Evolutionary conservation across 148 eudicot species (phyloP).

Genomic region (Vaccinium macrocarpon): DNA sequence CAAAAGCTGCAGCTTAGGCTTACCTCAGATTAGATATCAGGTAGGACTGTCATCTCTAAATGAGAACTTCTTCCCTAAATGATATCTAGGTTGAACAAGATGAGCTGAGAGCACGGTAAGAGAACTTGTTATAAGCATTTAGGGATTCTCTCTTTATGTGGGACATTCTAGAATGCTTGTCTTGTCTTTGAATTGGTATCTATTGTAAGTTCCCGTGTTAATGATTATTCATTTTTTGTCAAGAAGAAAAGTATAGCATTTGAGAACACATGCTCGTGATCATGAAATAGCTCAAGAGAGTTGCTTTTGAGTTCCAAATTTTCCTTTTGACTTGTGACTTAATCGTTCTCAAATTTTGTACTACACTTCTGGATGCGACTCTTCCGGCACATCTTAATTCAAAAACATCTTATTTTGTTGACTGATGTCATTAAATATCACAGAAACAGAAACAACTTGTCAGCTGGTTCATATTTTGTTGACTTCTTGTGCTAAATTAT

Average conservation of each 20-base stretch:
- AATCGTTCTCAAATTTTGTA: no score
- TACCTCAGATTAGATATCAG: no score
- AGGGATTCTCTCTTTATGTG: not conserved
- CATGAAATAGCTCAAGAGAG: not conserved
- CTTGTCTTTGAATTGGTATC: not conserved
- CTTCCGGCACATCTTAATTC: not conserved
- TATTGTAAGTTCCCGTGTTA: not conserved
- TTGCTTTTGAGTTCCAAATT: not conserved
- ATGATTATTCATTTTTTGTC: not conserved
- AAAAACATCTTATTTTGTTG: no score
- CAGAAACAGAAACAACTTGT: not conserved
- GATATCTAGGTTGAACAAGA: slow-evolving; percentile 35
- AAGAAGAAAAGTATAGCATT: not conserved
- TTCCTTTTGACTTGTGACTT: no score
- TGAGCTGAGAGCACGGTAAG: slow-evolving; percentile 53
- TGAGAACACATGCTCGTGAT: not conserved
- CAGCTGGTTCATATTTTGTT: no score
- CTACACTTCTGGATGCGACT: not conserved
- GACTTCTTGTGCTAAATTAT: not conserved
- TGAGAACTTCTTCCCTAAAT: no score
- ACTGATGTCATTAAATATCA: not conserved
- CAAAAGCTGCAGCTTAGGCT: no score
- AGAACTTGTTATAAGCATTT: not conserved
- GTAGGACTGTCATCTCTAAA: no score
- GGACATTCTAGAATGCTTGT: not conserved